These are phyloP conservation scores for Phaeosphaeriaceae sp. DNA, from an alignment of 2,329 filamentous ascomycete species.

Conservation along the genomic window DNA sequence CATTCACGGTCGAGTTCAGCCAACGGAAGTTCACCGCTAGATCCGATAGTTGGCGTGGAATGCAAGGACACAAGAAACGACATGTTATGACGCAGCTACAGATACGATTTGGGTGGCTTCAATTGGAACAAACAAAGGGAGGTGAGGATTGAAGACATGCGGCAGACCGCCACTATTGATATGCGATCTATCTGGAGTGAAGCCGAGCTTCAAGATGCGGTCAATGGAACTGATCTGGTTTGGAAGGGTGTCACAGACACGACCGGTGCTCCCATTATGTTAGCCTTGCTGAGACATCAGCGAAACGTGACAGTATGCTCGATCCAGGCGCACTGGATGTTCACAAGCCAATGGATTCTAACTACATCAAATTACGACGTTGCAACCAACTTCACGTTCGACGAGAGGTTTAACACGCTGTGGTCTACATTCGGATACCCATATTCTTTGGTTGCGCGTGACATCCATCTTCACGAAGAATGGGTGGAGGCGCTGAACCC, in stretches of 20 bases:
- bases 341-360: not conserved
- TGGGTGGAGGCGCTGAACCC: not conserved
- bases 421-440: not conserved
- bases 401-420: not conserved
- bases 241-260: not conserved
- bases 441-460: not conserved
- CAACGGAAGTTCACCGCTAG: not conserved
- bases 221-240: not conserved
- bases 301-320: not conserved
- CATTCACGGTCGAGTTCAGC: not conserved
- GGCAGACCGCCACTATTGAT: not conserved
- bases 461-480: not conserved
- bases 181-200: not conserved
- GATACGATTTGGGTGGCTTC: not conserved
- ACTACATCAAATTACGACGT: not conserved
- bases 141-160: not conserved
- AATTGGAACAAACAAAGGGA: not conserved
- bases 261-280: not conserved
- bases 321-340: not conserved
- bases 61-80: not conserved
- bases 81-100: not conserved
- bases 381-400: constrained; percentile 1
- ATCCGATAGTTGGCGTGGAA: not conserved
- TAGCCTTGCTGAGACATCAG: not conserved
- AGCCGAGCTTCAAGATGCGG: not conserved